Base-by-base conservation (phyloP, 306 rosid genomes). In the Cicer arietinum region DNA sequence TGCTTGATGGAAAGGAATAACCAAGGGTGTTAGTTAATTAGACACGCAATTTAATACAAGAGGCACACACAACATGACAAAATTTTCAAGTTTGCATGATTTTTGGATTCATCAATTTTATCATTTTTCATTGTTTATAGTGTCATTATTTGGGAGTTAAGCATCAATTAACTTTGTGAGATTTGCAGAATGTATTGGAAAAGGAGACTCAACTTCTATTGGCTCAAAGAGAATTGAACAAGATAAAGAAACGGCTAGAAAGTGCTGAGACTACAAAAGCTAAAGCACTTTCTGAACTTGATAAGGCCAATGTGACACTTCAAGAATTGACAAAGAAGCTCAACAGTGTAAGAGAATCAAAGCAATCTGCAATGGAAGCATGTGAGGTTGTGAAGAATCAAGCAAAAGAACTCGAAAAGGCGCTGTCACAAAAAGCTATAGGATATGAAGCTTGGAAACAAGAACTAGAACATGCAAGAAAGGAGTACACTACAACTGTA, bases 151-250 rank as follows among this genome's bases (percentile, higher is more conserved):
- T 14, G 35, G 42, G 73, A 16, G 41, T 40, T 69, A 47, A 18
- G 75, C 25, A n/a, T 59, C 45, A 42, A 16, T 53, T 65, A 71
- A 76, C 42, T 48, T 67, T 68, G 58, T 17, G 12, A 61, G 56
- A 51, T 43, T 76, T 79, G 76, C 84, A 92, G 97, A 84, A 83
- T 87, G 93, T 88, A 10, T 37, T 94, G 74, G 93, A 90, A 77
- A 90, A 84, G 84, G 95, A 90, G 87, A 89, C 97, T 20, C 93
- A 88, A 44, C 89, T 90, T 81, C 81, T 90, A 13, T 80, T 94
- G 89, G 89, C 92, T 5, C 93, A 86, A 63, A 94, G 86, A 83
- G 92, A 92, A 80, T 57, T 94, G 39, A 64, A 59, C 87, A 84
- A 72, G 82, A 81, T 89, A 47, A 89, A 89, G 85, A 82, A 89